Evolutionary conservation across 306 rosid genomes (phyloP).

Genomic region (Vigna trinervia): DNA sequence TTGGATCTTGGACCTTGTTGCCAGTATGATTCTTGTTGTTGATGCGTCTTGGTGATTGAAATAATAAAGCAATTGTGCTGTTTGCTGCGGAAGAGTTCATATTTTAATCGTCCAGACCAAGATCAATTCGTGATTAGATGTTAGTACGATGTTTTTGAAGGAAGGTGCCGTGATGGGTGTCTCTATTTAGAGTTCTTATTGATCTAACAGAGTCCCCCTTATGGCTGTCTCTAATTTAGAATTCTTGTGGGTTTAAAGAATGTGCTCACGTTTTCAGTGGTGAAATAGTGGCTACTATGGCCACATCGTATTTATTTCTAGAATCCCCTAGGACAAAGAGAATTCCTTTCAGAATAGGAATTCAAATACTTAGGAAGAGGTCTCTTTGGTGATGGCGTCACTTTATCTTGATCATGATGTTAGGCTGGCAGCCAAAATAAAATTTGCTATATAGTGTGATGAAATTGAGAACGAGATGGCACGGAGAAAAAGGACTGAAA

Average conservation of each 20-base stretch:
- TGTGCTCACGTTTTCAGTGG: background rate
- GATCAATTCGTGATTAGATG: slow-evolving; percentile 1
- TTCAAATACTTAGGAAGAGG: background rate
- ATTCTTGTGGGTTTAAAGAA: background rate
- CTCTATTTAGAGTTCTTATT: slow-evolving; percentile 10
- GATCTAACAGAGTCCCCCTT: background rate
- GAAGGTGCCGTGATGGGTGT: background rate
- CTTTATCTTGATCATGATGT: background rate
- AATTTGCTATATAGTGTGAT: background rate
- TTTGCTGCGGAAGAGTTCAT: slow-evolving; percentile 4
- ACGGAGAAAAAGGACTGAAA: background rate
- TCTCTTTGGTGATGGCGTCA: background rate
- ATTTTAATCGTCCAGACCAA: background rate
- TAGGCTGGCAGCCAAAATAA: slow-evolving; percentile 16
- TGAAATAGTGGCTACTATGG: background rate
- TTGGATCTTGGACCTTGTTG: background rate
- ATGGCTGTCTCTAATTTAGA: no score
- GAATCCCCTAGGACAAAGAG: slow-evolving; percentile 11
- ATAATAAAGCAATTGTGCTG: background rate
- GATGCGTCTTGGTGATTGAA: background rate
- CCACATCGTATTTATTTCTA: background rate
- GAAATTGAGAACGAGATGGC: slow-evolving; percentile 25
- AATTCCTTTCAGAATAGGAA: slow-evolving; percentile 9
- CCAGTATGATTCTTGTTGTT: background rate
- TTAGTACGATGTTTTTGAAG: background rate